These are phyloP conservation scores for Lyophyllum decastes DNA, from an alignment of 768 basidiomycete species.

Conservation along the genomic window DNA sequence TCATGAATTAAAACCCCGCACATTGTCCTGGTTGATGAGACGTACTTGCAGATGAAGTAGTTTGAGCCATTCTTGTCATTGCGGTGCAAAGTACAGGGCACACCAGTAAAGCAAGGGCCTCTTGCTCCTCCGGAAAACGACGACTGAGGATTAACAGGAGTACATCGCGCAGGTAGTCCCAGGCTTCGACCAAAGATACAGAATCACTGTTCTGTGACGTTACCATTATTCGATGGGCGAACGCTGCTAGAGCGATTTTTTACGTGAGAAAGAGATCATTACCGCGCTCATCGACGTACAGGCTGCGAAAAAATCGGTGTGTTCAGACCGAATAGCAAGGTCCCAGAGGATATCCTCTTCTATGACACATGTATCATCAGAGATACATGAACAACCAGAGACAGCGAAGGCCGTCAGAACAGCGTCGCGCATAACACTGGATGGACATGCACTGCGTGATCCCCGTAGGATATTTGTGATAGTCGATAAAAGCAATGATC, in stretches of 20 bases:
- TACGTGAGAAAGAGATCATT: neutral
- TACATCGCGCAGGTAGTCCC: conserved; percentile 53
- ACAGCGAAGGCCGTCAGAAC: conserved; percentile 36
- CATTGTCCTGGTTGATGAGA: neutral
- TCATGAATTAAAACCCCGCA: neutral
- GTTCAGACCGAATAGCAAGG: conserved; percentile 26
- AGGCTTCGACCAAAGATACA: conserved; percentile 49
- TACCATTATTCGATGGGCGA: conserved; percentile 44
- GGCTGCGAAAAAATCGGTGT: conserved; percentile 36
- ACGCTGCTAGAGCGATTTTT: conserved; percentile 38
- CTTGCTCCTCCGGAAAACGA: conserved; percentile 46
- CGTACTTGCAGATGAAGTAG: conserved; percentile 28
- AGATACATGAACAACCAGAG: conserved; percentile 10
- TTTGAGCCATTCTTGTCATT: conserved; percentile 38
- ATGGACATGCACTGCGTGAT: neutral
- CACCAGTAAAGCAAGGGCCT: conserved; percentile 50
- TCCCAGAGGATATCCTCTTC: conserved; percentile 40
- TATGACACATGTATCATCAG: conserved; percentile 16
- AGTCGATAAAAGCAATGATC: conserved; percentile 14
- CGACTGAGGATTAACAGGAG: conserved; percentile 49
- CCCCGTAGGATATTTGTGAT: conserved; percentile 2
- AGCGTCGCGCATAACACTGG: conserved; percentile 30
- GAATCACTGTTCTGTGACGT: conserved; percentile 28
- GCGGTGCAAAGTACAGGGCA: conserved; percentile 53
- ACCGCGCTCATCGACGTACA: conserved; percentile 27